Conservation (phyloP, 495 filamentous ascomycete genomes). For the Aspergillus conjunctus region DNA sequence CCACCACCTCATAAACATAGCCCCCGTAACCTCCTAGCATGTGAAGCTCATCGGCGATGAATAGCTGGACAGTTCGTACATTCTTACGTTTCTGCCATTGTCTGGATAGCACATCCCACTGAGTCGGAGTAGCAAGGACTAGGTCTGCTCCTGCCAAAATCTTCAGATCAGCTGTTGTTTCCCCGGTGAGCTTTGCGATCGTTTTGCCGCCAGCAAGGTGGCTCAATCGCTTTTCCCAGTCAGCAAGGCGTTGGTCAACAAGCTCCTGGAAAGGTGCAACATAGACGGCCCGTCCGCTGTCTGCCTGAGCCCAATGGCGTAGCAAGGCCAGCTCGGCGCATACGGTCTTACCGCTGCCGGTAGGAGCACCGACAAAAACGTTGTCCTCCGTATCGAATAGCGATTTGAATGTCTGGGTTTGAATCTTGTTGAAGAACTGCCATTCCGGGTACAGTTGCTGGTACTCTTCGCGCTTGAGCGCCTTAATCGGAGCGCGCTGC, state of each 20-base stretch:
- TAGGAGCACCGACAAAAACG: slow-evolving; percentile 85
- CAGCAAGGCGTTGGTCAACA: slow-evolving; percentile 73
- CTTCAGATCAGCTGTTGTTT: slow-evolving; percentile 89
- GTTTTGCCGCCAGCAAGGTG: slow-evolving; percentile 81
- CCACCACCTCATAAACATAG: slow-evolving; percentile 91
- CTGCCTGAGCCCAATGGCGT: slow-evolving; percentile 76
- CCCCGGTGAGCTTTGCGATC: slow-evolving; percentile 91
- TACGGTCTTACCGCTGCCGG: slow-evolving; percentile 93
- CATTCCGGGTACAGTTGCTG: slow-evolving; percentile 80
- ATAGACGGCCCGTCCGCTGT: slow-evolving; percentile 81
- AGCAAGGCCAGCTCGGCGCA: slow-evolving; percentile 94
- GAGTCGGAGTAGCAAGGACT: slow-evolving; percentile 85
- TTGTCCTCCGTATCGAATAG: slow-evolving; percentile 89
- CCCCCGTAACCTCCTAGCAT: slow-evolving; percentile 90
- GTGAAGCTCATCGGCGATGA: slow-evolving; percentile 96
- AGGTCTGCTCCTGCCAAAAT: slow-evolving; percentile 86
- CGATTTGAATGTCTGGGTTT: slow-evolving; percentile 95
- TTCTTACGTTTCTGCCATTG: slow-evolving; percentile 97
- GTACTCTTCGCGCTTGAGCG: slow-evolving; percentile 84
- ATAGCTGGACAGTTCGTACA: slow-evolving; percentile 84
- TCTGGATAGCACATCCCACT: slow-evolving; percentile 95
- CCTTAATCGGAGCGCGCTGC: slow-evolving; percentile 84
- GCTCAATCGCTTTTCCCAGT: slow-evolving; percentile 80
- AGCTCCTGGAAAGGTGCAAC: slow-evolving; percentile 96
- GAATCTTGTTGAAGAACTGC: slow-evolving; percentile 93